Base-by-base conservation (phyloP, 2,329 filamentous ascomycete genomes). In the Juglanconis juglandina region DNA sequence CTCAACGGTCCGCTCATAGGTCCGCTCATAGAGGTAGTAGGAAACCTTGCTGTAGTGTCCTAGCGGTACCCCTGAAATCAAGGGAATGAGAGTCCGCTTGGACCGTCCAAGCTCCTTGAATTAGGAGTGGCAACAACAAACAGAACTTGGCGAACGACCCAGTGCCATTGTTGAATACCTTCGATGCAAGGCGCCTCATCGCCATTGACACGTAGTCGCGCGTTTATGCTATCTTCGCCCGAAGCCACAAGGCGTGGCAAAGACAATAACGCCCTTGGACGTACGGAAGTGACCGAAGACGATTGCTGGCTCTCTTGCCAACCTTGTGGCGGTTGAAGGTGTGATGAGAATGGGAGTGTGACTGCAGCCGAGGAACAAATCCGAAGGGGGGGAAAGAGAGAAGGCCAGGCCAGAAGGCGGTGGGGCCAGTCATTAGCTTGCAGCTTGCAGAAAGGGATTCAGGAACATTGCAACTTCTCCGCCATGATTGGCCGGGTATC, bases 401-500 rank as follows among this genome's bases (percentile, higher is more conserved):
- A 56, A 48, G 55, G 41, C 24, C 14, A 58, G 24, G 58, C 59
- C 34, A 52, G 52, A 32, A 47, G 49, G 34, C 14, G 37, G 53
- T 52, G 53, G 50, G 52, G 53, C 53, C 46, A 46, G 48, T 35
- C 53, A 42, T 39, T 60, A 60, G 50, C 37, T 58, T 62, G 53
- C 60, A 65, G 54, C 54, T 64, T 17, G 62, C 56, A 59, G 48
- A 51, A 58, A 58, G 37, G 37, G 52, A 44, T 41, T 58, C 61
- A 62, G 63, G 64, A 55, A 46, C 53, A 55, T n/a, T 33, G 33
- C 41, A 53, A 60, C 62, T 55, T 58, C 42, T 49, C 53, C 51
- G 24, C 51, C 53, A 51, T 63, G 59, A 75, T 75, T 76, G 74
- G 75, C 51, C 65, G 56, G 61, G 46, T 56, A 37, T 56, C 64